Conservation (phyloP, 768 basidiomycete genomes). For the Tylopilus sp. region DNA sequence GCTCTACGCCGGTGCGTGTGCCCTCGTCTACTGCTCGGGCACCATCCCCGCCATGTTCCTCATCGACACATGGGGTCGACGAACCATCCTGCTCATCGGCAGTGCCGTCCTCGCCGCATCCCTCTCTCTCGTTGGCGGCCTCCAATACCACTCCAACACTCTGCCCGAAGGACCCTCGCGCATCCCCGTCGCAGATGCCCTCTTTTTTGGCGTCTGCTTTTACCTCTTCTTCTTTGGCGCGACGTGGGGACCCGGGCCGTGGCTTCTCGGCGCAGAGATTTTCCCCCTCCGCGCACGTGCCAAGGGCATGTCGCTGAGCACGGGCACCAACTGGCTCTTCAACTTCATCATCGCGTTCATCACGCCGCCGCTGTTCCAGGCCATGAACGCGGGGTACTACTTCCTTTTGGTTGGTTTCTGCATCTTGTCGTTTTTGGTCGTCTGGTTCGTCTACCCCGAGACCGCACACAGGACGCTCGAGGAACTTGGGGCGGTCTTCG, state of each 20-base stretch:
- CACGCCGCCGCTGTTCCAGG: slow-evolving; percentile 58
- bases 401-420: slow-evolving; percentile 49
- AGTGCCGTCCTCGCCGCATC: slow-evolving; percentile 41
- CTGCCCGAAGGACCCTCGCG: slow-evolving; percentile 34
- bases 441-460: slow-evolving; percentile 49
- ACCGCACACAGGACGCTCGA: slow-evolving; percentile 46
- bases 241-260: slow-evolving; percentile 54
- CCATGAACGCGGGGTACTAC: slow-evolving; percentile 46
- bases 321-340: slow-evolving; percentile 33
- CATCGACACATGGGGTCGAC: slow-evolving; percentile 52
- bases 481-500: slow-evolving; percentile 48
- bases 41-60: slow-evolving; percentile 52
- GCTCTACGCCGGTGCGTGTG: slow-evolving; percentile 45
- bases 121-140: slow-evolving; percentile 48
- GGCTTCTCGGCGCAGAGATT: slow-evolving; percentile 51
- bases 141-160: slow-evolving; percentile 44
- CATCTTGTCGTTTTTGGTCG: slow-evolving; percentile 41
- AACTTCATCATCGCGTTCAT: slow-evolving; percentile 44
- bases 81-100: slow-evolving; percentile 47
- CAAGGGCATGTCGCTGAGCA: slow-evolving; percentile 37
- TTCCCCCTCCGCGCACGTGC: slow-evolving; percentile 42
- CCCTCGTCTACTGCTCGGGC: slow-evolving; percentile 46
- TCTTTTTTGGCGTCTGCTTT: slow-evolving; percentile 46
- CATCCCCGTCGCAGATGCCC: slow-evolving; percentile 33
- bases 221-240: slow-evolving; percentile 60